These are phyloP conservation scores for Ilex aquifolium DNA, from an alignment of 257 asterid genomes.

Conservation along the genomic window DNA sequence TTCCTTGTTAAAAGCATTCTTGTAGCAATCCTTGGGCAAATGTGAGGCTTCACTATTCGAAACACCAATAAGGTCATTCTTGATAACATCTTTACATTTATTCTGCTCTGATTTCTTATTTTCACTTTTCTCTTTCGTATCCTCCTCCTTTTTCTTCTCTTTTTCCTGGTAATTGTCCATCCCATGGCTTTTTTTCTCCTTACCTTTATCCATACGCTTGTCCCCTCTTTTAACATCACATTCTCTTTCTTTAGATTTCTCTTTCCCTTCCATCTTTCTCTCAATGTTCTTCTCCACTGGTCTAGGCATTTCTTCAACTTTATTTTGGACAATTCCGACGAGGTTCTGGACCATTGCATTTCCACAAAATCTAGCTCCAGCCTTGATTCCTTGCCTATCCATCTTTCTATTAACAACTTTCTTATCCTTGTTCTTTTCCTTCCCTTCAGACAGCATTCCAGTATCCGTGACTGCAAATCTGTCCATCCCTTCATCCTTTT, in stretches of 20 bases:
- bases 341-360: constrained; percentile 24
- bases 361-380: constrained; percentile 23
- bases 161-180: constrained; percentile 4
- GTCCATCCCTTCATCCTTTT: constrained; percentile 24
- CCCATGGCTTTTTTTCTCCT: constrained; percentile 18
- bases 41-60: constrained; percentile 16
- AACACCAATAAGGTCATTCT: constrained; percentile 26
- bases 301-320: constrained; percentile 32
- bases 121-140: constrained; percentile 31
- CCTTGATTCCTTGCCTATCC: constrained; percentile 25
- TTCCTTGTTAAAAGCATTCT: constrained; percentile 29
- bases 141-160: constrained; percentile 13
- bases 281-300: constrained; percentile 33
- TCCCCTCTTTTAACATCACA: constrained; percentile 33
- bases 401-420: constrained; percentile 31
- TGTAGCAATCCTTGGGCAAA: constrained; percentile 25
- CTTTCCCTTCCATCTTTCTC: constrained; percentile 31
- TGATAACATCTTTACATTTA: constrained; percentile 19
- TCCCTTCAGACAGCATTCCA: constrained; percentile 33
- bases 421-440: constrained; percentile 28
- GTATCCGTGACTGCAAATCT: constrained; percentile 24
- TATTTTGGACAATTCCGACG: constrained; percentile 17
- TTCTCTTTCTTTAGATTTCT: constrained; percentile 35
- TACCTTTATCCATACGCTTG: constrained; percentile 34
- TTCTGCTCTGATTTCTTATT: constrained; percentile 30